A percentile compares a stretch with the other conserved stretches of the same genome.
These are phyloP conservation scores for Abortiporus biennis DNA, from an alignment of 1,284 basidiomycete genomes.

Conservation along the genomic window DNA sequence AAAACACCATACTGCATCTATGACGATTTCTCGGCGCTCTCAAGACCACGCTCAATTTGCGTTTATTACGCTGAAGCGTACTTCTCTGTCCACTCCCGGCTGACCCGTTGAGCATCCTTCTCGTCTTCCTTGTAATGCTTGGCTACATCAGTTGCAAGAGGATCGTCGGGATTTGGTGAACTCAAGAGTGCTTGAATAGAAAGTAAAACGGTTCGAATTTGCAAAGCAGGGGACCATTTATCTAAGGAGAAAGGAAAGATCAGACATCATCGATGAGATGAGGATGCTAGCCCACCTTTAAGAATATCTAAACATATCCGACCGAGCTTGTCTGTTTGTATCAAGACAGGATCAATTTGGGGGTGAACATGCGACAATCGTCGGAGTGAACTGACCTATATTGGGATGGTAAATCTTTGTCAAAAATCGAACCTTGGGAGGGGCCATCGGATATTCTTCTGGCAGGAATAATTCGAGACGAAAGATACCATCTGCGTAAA, in stretches of 20 bases:
- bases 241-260: conserved; percentile 41
- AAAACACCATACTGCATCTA: too few species aligned
- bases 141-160: conserved; percentile 96
- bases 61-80: conserved; percentile 52
- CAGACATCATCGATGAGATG: conserved; percentile 1
- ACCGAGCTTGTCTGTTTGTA: conserved; percentile 85
- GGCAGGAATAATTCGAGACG: conserved; percentile 95
- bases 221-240: conserved; percentile 98
- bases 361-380: conserved; percentile 4
- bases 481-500: conserved; percentile 77
- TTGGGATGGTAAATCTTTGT: conserved; percentile 99
- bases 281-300: conserved; percentile 57
- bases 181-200: conserved; percentile 95
- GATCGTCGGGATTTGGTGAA: conserved; percentile 97
- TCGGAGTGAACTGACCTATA: conserved; percentile 65
- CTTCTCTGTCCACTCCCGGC: conserved; percentile 88
- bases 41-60: too few species aligned
- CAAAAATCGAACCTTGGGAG: conserved; percentile 97
- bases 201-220: conserved; percentile 95
- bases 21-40: too few species aligned
- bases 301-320: conserved; percentile 97
- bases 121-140: conserved; percentile 99
- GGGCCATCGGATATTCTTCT: conserved; percentile 99
- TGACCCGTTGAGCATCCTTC: conserved; percentile 84
- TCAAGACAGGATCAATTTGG: conserved; percentile 1